A percentile compares a stretch with the other conserved stretches of the same genome.
Evolutionary conservation across 2,329 filamentous ascomycete species (phyloP).

Genomic region (Zarea fungicola): DNA sequence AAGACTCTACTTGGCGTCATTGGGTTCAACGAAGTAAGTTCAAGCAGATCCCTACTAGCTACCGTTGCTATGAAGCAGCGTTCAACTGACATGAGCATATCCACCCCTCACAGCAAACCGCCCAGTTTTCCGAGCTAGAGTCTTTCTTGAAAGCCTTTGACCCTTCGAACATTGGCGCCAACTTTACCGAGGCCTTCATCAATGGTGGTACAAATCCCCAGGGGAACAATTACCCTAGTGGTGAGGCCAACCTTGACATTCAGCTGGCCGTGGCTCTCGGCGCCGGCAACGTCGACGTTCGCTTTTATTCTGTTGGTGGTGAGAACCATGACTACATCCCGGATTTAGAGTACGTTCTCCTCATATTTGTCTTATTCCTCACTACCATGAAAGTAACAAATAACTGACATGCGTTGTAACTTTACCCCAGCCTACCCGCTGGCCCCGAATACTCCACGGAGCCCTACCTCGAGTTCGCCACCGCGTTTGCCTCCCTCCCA

Average conservation of each 20-base stretch:
- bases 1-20: constrained; percentile 60
- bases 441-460: constrained; percentile 45
- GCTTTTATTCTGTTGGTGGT: constrained; percentile 28
- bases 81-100: constrained; percentile 10
- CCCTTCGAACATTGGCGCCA: constrained; percentile 43
- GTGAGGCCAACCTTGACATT: constrained; percentile 34
- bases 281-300: constrained; percentile 29
- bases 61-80: not conserved
- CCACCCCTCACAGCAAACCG: constrained; percentile 34
- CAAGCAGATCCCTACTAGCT: no score
- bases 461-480: constrained; percentile 60
- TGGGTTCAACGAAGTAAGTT: constrained; percentile 36
- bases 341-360: constrained; percentile 29
- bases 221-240: constrained; percentile 26
- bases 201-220: constrained; percentile 51
- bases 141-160: constrained; percentile 51
- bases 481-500: constrained; percentile 51
- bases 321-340: constrained; percentile 25
- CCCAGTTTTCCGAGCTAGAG: constrained; percentile 48
- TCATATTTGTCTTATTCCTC: not conserved
- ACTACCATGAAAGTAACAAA: no score
- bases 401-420: not conserved
- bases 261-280: constrained; percentile 32
- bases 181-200: constrained; percentile 53
- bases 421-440: constrained; percentile 16